Evolutionary conservation across 305 asterid genomes (phyloP), one percentile per base, ranked within the genome.

Genomic region (Rubia balearica): DNA sequence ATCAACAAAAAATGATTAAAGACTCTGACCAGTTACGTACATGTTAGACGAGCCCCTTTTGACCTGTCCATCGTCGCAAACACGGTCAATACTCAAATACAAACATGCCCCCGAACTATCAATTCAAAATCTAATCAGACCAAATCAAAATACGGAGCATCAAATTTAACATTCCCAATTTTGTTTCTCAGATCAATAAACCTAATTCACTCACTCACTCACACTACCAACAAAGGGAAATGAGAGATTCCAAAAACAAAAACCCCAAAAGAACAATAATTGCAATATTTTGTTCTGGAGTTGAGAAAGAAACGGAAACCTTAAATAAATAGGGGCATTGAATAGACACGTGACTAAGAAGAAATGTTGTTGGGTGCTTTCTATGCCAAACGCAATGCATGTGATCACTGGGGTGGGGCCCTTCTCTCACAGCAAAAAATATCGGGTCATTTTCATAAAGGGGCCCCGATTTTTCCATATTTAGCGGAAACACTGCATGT

Each of bases 281-380:
- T 56, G 57, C 6, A 13, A n/a, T 12, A 0, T 8, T 56, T 56
- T 19, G 30, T 2, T 22, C 8, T n/a, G 8, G 33, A 61, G 8
- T 61, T 61, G 65, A 55, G 19, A 69, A 27, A 57, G 64, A 2
- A 41, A 63, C 40, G 19, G 22, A 70, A 78, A 66, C 74, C 77
- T 53, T 77, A 72, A 77, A 70, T 59, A 22, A 22, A 51, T 51
- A 40, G 62, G 19, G 19, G 16, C 73, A 78, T 70, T 78, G 64
- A 78, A 78, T 78, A 40, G 70, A 56, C 81, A 78, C 73, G 78
- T 78, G 81, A 78, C 27, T 30, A 21, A 55, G 81, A 78, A 70
- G 71, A 78, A 78, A 38, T 73, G 73, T 73, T 73, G 81, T 70
- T 73, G 77, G 75, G 56, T 24, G 75, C 68, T 73, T 70, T 73